These are phyloP conservation scores for Citrus reticulata DNA, from an alignment of 345 rosid species.

Conservation along the genomic window DNA sequence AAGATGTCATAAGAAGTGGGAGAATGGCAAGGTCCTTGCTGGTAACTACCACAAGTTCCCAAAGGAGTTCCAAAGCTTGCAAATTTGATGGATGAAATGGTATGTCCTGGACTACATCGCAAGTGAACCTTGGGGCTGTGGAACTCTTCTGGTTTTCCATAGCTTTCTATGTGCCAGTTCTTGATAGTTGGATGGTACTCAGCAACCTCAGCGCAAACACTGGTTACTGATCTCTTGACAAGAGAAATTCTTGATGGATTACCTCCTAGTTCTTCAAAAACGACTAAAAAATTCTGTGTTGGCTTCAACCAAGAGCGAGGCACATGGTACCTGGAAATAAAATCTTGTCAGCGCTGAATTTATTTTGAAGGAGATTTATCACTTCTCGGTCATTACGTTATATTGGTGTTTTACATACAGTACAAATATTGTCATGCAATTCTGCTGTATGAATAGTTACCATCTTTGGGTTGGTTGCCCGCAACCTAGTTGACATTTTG, in stretches of 20 bases:
- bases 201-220: conserved; percentile 85
- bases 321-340: conserved; percentile 70
- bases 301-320: conserved; percentile 94
- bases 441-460: conserved; percentile 23
- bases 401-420: neutral
- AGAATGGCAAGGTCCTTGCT: conserved; percentile 95
- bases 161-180: conserved; percentile 99
- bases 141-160: conserved; percentile 80
- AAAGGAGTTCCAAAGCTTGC: conserved; percentile 98
- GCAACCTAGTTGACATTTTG: conserved; percentile 84
- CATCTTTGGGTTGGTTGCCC: conserved; percentile 94
- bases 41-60: conserved; percentile 95
- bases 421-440: neutral
- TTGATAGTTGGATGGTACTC: conserved; percentile 90
- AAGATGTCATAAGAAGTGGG: conserved; percentile 65
- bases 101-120: conserved; percentile 71
- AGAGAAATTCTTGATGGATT: conserved; percentile 71
- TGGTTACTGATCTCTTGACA: conserved; percentile 72
- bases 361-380: neutral
- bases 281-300: conserved; percentile 71
- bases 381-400: neutral
- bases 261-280: conserved; percentile 98
- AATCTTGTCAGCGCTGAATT: conserved; percentile 5
- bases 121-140: conserved; percentile 90
- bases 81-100: conserved; percentile 79